Conservation (phyloP, 2,329 filamentous ascomycete genomes). For the Fusarium ambrosium region DNA sequence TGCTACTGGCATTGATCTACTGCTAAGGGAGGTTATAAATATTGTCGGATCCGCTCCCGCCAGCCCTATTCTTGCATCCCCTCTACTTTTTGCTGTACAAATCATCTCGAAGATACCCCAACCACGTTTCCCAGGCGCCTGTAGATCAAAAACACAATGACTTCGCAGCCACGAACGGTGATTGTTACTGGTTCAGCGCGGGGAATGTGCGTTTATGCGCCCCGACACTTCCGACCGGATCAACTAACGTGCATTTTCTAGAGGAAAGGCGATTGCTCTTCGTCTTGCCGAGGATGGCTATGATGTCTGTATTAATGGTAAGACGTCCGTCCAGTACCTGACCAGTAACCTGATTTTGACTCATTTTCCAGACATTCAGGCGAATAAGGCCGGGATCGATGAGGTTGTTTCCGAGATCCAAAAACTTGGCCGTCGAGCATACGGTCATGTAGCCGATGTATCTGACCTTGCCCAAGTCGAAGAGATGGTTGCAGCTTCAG, state of each 20-base stretch:
- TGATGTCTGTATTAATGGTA: conserved; percentile 66
- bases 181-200: conserved; percentile 3
- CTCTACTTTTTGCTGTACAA: not conserved
- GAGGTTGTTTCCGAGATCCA: conserved; percentile 67
- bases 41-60: too few species aligned
- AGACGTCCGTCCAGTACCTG: accelerated
- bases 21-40: not conserved
- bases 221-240: conserved; percentile 60
- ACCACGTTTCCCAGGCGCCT: not conserved
- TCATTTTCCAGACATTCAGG: conserved; percentile 6
- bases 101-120: not conserved
- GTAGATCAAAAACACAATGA: not conserved
- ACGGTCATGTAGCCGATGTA: conserved; percentile 72
- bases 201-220: not conserved
- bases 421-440: conserved; percentile 64
- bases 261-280: conserved; percentile 73
- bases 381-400: conserved; percentile 58
- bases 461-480: conserved; percentile 66
- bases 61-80: not conserved
- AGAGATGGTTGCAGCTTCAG: conserved; percentile 63
- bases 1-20: not conserved
- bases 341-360: accelerated
- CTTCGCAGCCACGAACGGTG: not conserved
- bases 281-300: conserved; percentile 76
- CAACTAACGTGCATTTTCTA: conserved; percentile 42